phyloP scores from a whole-genome alignment of 139 green algal species.

The Limnomonas spitsbergensis region DNA sequence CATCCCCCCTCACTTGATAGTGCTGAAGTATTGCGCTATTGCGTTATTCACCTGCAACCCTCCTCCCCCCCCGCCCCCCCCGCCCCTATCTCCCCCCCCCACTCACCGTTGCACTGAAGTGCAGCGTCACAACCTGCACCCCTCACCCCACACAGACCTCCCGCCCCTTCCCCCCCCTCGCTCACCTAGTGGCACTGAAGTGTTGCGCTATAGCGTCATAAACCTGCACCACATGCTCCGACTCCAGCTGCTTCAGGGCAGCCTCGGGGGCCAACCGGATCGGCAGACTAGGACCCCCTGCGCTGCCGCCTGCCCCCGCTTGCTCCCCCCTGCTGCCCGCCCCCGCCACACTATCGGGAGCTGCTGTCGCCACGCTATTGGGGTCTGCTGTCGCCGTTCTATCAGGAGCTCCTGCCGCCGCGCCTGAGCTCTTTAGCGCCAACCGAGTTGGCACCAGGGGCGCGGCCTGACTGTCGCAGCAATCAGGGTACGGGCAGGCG shows the following conservation, averaged over 20 bases:
- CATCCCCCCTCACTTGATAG: too few relatives aligned
- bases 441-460: constrained; percentile 66
- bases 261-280: neutral
- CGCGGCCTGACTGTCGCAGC: constrained; percentile 86
- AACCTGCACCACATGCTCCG: constrained; percentile 75
- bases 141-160: too few relatives aligned
- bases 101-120: too few relatives aligned
- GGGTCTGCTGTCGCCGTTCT: neutral
- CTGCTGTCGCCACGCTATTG: neutral
- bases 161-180: too few relatives aligned
- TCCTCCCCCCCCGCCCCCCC: too few relatives aligned
- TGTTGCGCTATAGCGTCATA: constrained; percentile 96
- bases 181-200: constrained; percentile 87
- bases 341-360: neutral
- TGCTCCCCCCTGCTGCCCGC: neutral
- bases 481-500: constrained; percentile 72
- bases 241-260: constrained; percentile 50
- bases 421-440: constrained; percentile 7
- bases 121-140: too few relatives aligned
- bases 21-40: too few relatives aligned
- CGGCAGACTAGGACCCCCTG: neutral
- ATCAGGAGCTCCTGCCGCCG: neutral
- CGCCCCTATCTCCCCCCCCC: too few relatives aligned
- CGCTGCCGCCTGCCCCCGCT: neutral
- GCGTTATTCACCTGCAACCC: too few relatives aligned